These are phyloP conservation scores for Cenchrus americanus DNA, from an alignment of 176 grass and related monocot genomes.

Conservation along the genomic window DNA sequence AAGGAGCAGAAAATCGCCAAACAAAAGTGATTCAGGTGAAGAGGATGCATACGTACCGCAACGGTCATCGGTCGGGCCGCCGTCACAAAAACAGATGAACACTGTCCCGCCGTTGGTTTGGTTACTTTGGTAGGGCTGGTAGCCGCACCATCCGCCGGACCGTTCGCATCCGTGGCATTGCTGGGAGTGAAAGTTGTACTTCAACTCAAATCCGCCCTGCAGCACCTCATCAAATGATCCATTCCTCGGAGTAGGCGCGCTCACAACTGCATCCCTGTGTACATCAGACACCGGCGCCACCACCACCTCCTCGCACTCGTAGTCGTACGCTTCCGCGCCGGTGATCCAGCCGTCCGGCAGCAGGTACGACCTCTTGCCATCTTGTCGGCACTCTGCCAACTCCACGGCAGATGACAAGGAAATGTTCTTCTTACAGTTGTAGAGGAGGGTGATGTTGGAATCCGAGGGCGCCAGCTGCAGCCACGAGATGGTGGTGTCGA, in stretches of 20 bases:
- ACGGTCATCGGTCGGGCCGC: background rate
- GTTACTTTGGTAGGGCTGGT: constrained; percentile 15
- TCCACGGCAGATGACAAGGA: background rate
- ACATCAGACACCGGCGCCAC: constrained; percentile 38
- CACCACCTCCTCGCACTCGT: constrained; percentile 44
- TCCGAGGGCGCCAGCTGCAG: background rate
- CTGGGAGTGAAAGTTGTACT: background rate
- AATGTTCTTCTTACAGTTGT: constrained; percentile 39
- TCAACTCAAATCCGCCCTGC: constrained; percentile 39
- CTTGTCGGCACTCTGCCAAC: background rate
- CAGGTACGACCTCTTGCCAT: background rate
- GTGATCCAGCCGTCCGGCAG: background rate
- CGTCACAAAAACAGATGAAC: constrained; percentile 48
- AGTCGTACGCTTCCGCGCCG: background rate
- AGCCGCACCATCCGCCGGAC: constrained; percentile 55
- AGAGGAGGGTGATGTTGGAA: constrained; percentile 55
- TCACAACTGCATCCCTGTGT: background rate
- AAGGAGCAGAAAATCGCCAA: no score
- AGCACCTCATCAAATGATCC: background rate
- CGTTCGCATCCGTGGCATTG: constrained; percentile 35
- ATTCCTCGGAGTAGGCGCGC: rapidly evolving
- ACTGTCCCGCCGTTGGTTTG: background rate
- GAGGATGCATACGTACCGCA: background rate
- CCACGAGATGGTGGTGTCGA: background rate
- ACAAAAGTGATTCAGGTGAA: no score